These are phyloP conservation scores for Ophiostoma sp. DNA, from an alignment of 2,329 filamentous ascomycete genomes.

Conservation along the genomic window DNA sequence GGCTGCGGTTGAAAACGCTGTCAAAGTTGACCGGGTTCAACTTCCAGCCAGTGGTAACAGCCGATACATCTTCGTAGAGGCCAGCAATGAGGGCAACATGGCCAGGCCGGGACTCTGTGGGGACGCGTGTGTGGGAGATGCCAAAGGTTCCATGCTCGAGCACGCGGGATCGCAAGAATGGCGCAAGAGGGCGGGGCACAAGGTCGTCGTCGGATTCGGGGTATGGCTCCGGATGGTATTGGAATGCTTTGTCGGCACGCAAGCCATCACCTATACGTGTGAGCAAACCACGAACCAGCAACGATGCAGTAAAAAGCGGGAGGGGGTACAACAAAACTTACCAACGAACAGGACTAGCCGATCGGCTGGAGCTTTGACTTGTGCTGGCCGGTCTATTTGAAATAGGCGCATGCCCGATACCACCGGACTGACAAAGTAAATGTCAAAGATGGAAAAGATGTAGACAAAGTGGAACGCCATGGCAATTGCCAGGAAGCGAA, in stretches of 20 bases:
- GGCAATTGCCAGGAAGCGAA: constrained; percentile 81
- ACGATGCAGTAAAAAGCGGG: no score
- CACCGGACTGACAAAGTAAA: constrained; percentile 97
- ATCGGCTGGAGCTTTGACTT: constrained; percentile 70
- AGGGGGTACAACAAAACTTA: constrained; percentile 33
- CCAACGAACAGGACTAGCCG: constrained; percentile 91
- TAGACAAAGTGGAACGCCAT: constrained; percentile 91
- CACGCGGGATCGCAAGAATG: constrained; percentile 83
- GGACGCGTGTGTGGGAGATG: constrained; percentile 92
- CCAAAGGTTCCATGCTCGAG: constrained; percentile 91
- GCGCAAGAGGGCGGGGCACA: constrained; percentile 74
- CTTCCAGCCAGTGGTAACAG: constrained; percentile 97
- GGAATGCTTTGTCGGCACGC: constrained; percentile 95
- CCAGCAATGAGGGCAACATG: constrained; percentile 96
- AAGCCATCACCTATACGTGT: constrained; percentile 67
- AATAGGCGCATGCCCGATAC: constrained; percentile 91
- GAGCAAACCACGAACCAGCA: no score
- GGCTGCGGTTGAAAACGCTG: constrained; percentile 94
- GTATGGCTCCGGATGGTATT: constrained; percentile 84
- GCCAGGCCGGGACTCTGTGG: constrained; percentile 91
- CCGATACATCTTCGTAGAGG: constrained; percentile 94
- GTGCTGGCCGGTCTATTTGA: constrained; percentile 55
- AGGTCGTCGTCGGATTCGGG: constrained; percentile 59
- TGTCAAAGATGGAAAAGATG: constrained; percentile 93
- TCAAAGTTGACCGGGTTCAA: constrained; percentile 97